Evolutionary conservation across 441 rosid genomes (phyloP), one percentile per base, ranked within the genome.

Genomic region (Arabidopsis hybrid): DNA sequence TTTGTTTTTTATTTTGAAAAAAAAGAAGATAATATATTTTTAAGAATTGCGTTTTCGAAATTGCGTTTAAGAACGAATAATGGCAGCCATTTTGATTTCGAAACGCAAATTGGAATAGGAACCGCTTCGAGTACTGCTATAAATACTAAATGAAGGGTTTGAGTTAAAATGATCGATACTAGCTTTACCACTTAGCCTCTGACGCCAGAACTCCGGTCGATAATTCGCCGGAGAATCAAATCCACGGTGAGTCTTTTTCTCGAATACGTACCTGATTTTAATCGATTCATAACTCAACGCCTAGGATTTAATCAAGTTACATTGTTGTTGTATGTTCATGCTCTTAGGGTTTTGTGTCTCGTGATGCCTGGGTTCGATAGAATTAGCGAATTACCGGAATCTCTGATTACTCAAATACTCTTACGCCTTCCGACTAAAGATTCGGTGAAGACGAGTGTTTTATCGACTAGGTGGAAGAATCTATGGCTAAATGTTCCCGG

Each of bases 341-440:
- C 7, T 52, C 14, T 26, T 53, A 11, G 32, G 58, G 47, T n/a
- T 43, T 43, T 13, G 14, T 5, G 7, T 43, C 7, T 43, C 47
- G 47, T 26, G 35, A 53, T 53, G 58, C n/a, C 56, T 51, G 32
- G 56, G n/a, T 21, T 26, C 7, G 18, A 56, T 32, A 56, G 18
- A 63, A 16, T 63, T 17, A 31, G 56, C 42, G 43, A 18, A 14
- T n/a, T 64, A 7, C 56, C 43, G 29, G 68, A 64, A 5, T 16
- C 9, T 64, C 47, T 64, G 56, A 31, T 64, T 5, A 64, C 31
- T 64, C 56, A 64, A 3, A 64, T 64, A 32, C 56, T 64, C 43
- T 32, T 64, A 31, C 5, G 2, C 10, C 56, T 64, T 64, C 56
- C 56, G 31, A 64, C 56, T 6, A 47, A 64, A 64, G 56, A 64